Evolutionary conservation across 2,329 filamentous ascomycete genomes (phyloP).

Genomic region (Aspergillus sojae): DNA sequence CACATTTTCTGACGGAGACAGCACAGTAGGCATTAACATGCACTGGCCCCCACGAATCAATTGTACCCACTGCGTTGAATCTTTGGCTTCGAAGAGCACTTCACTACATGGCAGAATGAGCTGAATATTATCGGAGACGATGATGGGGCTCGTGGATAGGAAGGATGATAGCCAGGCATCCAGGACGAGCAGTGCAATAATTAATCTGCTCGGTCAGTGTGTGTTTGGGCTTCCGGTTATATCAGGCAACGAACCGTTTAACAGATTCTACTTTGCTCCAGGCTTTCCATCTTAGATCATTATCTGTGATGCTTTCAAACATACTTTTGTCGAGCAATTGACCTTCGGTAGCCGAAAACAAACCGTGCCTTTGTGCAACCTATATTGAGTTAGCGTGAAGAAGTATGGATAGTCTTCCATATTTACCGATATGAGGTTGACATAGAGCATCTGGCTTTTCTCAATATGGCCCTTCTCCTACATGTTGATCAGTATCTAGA

Average conservation of each 20-base stretch:
- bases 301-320: constrained; percentile 47
- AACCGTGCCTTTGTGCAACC: constrained; percentile 53
- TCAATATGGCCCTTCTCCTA: constrained; percentile 49
- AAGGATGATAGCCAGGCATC: constrained; percentile 55
- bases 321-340: constrained; percentile 44
- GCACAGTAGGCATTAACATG: constrained; percentile 36
- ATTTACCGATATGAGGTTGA: constrained; percentile 50
- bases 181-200: constrained; percentile 49
- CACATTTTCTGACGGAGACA: constrained; percentile 40
- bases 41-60: constrained; percentile 39
- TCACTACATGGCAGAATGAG: constrained; percentile 51
- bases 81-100: constrained; percentile 47
- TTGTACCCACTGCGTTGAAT: constrained; percentile 40
- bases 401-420: background rate
- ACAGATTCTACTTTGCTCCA: constrained; percentile 57
- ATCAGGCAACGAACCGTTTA: constrained; percentile 41
- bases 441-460: constrained; percentile 55
- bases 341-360: constrained; percentile 53
- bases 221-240: background rate
- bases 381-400: constrained; percentile 9
- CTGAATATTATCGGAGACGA: constrained; percentile 50
- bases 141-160: constrained; percentile 50
- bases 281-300: constrained; percentile 53
- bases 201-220: constrained; percentile 35
- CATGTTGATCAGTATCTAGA: constrained; percentile 10